A percentile compares a stretch with the other conserved stretches of the same genome.
Evolutionary conservation across 2,329 filamentous ascomycete genomes (phyloP).

Genomic region (Scolecobasidium constrictum): DNA sequence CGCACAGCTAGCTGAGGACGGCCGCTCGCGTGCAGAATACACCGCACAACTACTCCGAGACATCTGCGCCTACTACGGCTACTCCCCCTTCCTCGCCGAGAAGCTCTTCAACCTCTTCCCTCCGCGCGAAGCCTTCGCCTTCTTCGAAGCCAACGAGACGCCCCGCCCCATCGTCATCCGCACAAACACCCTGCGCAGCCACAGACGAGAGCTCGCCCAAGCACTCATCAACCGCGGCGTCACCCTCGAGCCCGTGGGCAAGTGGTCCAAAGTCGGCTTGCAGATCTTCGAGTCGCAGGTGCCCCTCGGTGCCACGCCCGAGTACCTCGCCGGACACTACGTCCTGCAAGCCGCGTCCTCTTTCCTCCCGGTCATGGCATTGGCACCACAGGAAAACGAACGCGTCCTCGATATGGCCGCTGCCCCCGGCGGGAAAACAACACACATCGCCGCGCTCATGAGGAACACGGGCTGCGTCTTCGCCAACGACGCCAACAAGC

Average conservation of each 20-base stretch:
- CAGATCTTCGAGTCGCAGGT: constrained; percentile 89
- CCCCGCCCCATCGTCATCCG: constrained; percentile 88
- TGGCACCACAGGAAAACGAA: constrained; percentile 88
- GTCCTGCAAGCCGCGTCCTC: constrained; percentile 95
- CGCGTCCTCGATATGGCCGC: constrained; percentile 90
- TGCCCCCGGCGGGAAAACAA: constrained; percentile 92
- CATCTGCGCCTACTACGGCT: constrained; percentile 93
- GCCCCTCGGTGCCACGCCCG: constrained; percentile 85
- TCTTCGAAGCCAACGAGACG: constrained; percentile 98
- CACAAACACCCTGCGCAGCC: constrained; percentile 83
- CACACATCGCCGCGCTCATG: constrained; percentile 93
- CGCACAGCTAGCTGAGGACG: constrained; percentile 65
- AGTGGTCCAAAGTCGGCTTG: constrained; percentile 96
- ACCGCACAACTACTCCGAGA: constrained; percentile 78
- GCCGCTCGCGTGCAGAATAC: constrained; percentile 79
- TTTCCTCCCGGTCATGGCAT: constrained; percentile 94
- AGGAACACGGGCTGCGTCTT: constrained; percentile 94
- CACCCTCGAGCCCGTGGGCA: constrained; percentile 89
- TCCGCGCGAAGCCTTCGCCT: constrained; percentile 87
- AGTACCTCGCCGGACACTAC: constrained; percentile 95
- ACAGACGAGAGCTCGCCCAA: constrained; percentile 73
- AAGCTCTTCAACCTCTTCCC: constrained; percentile 92
- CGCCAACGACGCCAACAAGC: constrained; percentile 92
- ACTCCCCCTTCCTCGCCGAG: constrained; percentile 87
- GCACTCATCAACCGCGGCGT: constrained; percentile 92